phyloP scores from a whole-genome alignment of 192 early-diverging fungal genomes.

The Umbelopsis vinacea region DNA sequence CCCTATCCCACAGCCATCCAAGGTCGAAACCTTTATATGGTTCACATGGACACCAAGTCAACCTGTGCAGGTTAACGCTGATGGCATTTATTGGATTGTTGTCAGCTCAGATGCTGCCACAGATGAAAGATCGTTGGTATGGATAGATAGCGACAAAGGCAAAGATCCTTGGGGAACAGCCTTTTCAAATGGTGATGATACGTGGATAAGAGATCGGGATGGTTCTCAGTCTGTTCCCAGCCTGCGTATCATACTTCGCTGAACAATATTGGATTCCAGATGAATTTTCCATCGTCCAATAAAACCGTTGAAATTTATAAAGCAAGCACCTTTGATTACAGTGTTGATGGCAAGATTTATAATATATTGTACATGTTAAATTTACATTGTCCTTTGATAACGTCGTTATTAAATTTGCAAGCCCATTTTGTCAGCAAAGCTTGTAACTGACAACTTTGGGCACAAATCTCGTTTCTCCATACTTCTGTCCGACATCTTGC shows the following conservation, averaged over 20 bases:
- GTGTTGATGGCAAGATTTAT: too few species aligned
- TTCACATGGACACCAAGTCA: not conserved
- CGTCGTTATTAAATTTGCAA: too few species aligned
- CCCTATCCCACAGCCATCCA: not conserved
- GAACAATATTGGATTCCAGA: not conserved
- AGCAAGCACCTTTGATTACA: not conserved
- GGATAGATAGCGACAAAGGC: conserved; percentile 16
- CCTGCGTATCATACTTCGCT: not conserved
- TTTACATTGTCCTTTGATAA: too few species aligned
- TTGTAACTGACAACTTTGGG: too few species aligned
- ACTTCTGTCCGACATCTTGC: not conserved
- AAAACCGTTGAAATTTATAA: not conserved
- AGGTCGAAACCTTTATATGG: not conserved
- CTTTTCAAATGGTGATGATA: not conserved
- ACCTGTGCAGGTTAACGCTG: not conserved
- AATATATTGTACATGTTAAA: too few species aligned
- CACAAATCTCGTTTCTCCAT: too few species aligned
- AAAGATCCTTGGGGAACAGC: conserved; percentile 13
- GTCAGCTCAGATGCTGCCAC: not conserved
- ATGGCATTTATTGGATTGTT: not conserved
- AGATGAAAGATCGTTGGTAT: not conserved
- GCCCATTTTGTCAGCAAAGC: too few species aligned
- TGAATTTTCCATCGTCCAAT: not conserved
- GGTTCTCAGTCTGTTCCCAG: conserved; percentile 2
- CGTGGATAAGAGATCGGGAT: conserved; percentile 3